Evolutionary conservation across 306 rosid genomes (phyloP), one percentile per base, ranked within the genome.

Genomic region (Adenanthera pavonina): DNA sequence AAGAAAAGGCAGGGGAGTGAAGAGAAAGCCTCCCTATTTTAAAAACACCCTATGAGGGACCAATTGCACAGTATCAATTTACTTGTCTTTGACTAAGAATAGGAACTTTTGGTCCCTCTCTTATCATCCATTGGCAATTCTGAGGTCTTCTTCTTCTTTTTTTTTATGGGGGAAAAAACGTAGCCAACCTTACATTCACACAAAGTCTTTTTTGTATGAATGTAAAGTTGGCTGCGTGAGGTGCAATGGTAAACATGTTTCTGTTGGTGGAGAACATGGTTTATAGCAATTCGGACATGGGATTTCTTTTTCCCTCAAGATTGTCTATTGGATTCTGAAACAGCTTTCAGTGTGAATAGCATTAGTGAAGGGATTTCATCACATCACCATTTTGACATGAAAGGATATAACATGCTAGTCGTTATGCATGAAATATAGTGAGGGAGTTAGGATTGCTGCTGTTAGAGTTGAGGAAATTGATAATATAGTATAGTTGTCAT

Each of bases 401-500:
- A 74, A 44, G 33, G 77, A 34, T 40, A 9, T 69, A 66, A 40
- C 20, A 57, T 43, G 41, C 35, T 17, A 68, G 11, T 5, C 4
- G 4, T 57, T 56, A 69, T 44, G 77, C 65, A 52, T 34, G 16
- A 8, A 53, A 3, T 43, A 25, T 41, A 47, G 44, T 43, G 43
- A 52, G 66, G 67, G 68, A 52, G 25, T 70, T 48, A 70, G 41
- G 41, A 70, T 25, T 53, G 9, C 20, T 40, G 44, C 54, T 10
- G 78, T 13, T 40, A 12, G 60, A 30, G 54, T 20, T 40, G 68
- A 25, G 68, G 69, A 78, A 53, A 11, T 35, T 54, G n/a, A 43
- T 66, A 43, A 57, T 6, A 44, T 77, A 56, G 34, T 54, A 38
- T 70, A 34, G 36, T 13, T 33, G 60, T 79, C 9, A 30, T 20